A percentile compares a stretch with the other conserved stretches of the same genome.
Evolutionary conservation across 1,284 basidiomycete species (phyloP).

Genomic region (Puccinia hordei): DNA sequence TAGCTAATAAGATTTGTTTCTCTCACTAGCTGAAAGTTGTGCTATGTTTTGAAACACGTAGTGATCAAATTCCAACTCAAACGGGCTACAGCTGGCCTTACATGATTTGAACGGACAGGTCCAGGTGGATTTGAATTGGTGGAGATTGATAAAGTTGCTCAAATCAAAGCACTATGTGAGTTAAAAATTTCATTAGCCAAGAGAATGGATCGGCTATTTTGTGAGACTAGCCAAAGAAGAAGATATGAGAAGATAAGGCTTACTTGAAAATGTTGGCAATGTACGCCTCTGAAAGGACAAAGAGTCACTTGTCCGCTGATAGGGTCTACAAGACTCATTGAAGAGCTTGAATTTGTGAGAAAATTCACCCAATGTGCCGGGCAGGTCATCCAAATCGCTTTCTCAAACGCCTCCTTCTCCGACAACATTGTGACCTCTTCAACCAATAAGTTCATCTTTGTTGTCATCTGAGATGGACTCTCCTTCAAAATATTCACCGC

Average conservation of each 20-base stretch:
- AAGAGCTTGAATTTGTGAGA: neutral
- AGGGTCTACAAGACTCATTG: neutral
- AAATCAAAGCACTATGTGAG: slow-evolving; percentile 2
- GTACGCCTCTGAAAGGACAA: neutral
- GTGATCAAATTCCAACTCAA: neutral
- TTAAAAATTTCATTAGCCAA: neutral
- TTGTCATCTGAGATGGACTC: neutral
- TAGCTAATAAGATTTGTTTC: too few species aligned
- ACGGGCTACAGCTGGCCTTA: neutral
- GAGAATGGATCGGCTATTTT: neutral
- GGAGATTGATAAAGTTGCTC: neutral
- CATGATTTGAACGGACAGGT: slow-evolving; percentile 2
- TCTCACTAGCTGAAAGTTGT: too few species aligned
- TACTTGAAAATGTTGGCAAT: slow-evolving; percentile 9
- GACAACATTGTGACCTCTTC: slow-evolving; percentile 4
- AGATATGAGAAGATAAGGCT: neutral
- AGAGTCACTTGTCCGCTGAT: neutral
- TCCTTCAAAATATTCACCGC: neutral
- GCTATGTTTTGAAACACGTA: neutral
- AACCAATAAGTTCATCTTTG: neutral
- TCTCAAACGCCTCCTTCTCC: slow-evolving; percentile 2
- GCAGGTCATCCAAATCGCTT: neutral
- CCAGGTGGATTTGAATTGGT: neutral
- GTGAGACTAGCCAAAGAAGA: neutral
- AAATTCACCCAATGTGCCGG: neutral